Conservation (phyloP, 2,329 filamentous ascomycete genomes). For the Trichoderma sp. region DNA sequence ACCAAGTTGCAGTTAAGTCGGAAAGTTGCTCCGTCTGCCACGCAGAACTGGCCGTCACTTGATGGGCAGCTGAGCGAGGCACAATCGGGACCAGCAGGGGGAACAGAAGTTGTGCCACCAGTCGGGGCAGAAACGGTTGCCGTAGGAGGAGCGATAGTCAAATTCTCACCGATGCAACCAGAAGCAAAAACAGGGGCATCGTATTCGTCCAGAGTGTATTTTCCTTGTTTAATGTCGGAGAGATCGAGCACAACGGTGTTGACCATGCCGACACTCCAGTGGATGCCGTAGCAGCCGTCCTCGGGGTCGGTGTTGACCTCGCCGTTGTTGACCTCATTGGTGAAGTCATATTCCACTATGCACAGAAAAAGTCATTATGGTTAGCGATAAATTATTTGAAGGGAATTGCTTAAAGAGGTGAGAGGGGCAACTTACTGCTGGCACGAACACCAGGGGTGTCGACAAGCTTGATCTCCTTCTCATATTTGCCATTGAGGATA, state of each 20-base stretch:
- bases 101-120: background rate
- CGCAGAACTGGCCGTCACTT: background rate
- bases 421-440: background rate
- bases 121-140: background rate
- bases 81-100: background rate
- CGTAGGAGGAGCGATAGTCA: background rate
- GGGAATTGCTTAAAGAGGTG: background rate
- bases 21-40: background rate
- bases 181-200: background rate
- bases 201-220: background rate
- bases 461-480: conserved; percentile 6
- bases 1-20: background rate
- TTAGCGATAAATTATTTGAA: background rate
- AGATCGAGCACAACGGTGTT: background rate
- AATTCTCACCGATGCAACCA: background rate
- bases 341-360: conserved; percentile 5
- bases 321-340: conserved; percentile 2
- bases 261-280: conserved; percentile 4
- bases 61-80: background rate
- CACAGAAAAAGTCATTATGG: background rate
- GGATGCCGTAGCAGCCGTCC: background rate
- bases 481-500: conserved; percentile 1
- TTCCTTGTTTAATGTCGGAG: background rate
- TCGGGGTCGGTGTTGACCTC: background rate
- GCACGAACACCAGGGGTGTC: background rate